Evolutionary conservation across 176 grass and related monocot genomes (phyloP).

Genomic region (Themeda triandra): DNA sequence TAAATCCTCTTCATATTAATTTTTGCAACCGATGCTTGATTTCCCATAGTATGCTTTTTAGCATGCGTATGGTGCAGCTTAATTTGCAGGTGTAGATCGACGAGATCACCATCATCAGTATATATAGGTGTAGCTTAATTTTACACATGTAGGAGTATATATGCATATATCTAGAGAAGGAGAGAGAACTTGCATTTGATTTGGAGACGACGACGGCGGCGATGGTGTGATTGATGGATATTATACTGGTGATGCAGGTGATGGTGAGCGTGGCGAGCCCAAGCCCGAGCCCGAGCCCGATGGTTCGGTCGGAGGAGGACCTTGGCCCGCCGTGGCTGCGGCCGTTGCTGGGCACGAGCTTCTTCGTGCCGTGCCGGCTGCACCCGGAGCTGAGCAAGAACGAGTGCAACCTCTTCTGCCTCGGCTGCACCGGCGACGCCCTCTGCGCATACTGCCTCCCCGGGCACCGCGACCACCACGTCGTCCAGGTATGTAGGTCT

Average conservation of each 20-base stretch:
- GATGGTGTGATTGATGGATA: background rate
- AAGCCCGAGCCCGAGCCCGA: slow-evolving; percentile 29
- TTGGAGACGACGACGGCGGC: background rate
- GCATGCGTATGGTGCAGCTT: background rate
- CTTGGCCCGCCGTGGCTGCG: slow-evolving; percentile 62
- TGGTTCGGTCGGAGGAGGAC: slow-evolving; percentile 56
- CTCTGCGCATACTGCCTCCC: slow-evolving; percentile 63
- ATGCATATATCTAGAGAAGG: no score
- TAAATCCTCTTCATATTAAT: background rate
- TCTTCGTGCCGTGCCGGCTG: slow-evolving; percentile 50
- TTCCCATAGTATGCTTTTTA: background rate
- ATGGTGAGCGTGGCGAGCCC: slow-evolving; percentile 53
- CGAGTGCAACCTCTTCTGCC: slow-evolving; percentile 82
- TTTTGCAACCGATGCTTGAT: background rate
- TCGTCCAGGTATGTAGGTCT: slow-evolving; percentile 48
- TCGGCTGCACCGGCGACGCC: slow-evolving; percentile 47
- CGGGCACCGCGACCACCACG: slow-evolving; percentile 51
- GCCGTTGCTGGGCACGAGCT: slow-evolving; percentile 60
- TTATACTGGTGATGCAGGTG: slow-evolving; percentile 33
- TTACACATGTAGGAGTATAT: no score
- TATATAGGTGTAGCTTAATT: no score
- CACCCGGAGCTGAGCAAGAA: slow-evolving; percentile 71
- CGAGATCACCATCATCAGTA: no score
- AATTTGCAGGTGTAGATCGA: background rate
- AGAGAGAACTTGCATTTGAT: slow-evolving; percentile 25